These are phyloP conservation scores for Phytophthora hybrid DNA, from an alignment of 352 stramenopile species.

Conservation along the genomic window DNA sequence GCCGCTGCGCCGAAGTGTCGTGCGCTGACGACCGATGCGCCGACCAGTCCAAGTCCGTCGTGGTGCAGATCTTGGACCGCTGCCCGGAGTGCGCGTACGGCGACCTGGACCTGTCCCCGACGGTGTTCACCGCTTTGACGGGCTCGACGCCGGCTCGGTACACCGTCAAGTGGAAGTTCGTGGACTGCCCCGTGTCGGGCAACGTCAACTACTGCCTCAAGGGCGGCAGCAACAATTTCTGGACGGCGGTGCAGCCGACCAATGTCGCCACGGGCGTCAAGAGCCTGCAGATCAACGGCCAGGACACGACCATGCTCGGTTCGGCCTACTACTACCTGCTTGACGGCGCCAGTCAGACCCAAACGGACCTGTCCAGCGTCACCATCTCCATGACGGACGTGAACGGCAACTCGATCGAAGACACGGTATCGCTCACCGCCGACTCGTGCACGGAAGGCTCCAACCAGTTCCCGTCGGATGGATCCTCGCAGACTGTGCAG, in stretches of 20 bases:
- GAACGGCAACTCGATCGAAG: conserved; percentile 61
- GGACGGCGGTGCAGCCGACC: conserved; percentile 57
- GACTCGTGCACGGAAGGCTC: conserved; percentile 58
- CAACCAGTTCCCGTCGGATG: conserved; percentile 51
- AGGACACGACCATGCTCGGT: conserved; percentile 65
- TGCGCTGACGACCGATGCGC: conserved; percentile 63
- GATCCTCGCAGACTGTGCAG: conserved; percentile 18
- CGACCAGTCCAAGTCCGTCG: conserved; percentile 46
- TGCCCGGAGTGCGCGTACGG: conserved; percentile 80
- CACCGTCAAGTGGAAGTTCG: conserved; percentile 62
- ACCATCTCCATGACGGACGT: conserved; percentile 64
- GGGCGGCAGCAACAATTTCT: conserved; percentile 57
- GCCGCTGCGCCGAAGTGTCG: conserved; percentile 71
- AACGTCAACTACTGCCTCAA: conserved; percentile 71
- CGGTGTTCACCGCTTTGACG: conserved; percentile 57
- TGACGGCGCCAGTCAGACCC: conserved; percentile 43
- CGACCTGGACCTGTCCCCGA: conserved; percentile 62
- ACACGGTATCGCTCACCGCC: conserved; percentile 62
- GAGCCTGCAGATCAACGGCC: conserved; percentile 60
- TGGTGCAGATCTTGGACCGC: conserved; percentile 74
- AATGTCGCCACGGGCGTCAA: conserved; percentile 48
- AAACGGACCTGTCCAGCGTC: conserved; percentile 45
- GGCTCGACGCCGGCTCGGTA: conserved; percentile 48
- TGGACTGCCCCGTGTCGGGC: conserved; percentile 53
- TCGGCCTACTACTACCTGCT: conserved; percentile 78